Percentiles rank a stretch among this genome's conserved stretches.
Conservation (phyloP, 805 yeast genomes). For the Starmera dryadoides region DNA sequence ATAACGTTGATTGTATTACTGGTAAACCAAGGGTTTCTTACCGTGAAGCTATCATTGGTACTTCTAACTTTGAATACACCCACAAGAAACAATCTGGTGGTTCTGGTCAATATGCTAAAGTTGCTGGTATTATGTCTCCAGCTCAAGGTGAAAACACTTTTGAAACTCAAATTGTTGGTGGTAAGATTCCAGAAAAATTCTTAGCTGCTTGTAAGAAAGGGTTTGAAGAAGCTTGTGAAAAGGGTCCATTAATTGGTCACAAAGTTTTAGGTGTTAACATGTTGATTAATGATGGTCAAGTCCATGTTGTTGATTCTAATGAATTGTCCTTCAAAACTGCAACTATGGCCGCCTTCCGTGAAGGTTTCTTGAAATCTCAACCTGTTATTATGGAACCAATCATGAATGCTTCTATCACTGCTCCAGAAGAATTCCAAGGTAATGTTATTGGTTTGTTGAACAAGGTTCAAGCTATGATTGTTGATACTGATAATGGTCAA, state of each 20-base stretch:
- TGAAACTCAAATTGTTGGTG: conserved; percentile 89
- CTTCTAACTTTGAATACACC: conserved; percentile 81
- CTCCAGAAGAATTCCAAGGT: conserved; percentile 97
- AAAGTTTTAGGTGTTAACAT: conserved; percentile 87
- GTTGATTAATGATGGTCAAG: conserved; percentile 95
- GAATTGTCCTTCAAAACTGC: conserved; percentile 95
- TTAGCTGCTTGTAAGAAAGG: conserved; percentile 92
- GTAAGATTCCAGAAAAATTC: conserved; percentile 93
- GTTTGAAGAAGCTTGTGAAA: conserved; percentile 87
- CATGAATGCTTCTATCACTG: conserved; percentile 87
- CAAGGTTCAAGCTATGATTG: conserved; percentile 86
- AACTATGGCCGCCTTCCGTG: conserved; percentile 83
- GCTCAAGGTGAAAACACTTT: conserved; percentile 65
- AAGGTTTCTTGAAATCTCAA: conserved; percentile 75
- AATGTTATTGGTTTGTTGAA: conserved; percentile 84
- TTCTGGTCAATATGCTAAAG: conserved; percentile 98
- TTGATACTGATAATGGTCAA: conserved; percentile 87
- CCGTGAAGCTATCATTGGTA: conserved; percentile 78
- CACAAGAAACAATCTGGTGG: conserved; percentile 99
- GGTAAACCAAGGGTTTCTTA: conserved; percentile 98
- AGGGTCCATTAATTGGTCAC: conserved; percentile 96
- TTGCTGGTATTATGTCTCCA: conserved; percentile 74
- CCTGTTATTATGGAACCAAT: conserved; percentile 95
- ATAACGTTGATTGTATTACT: conserved; percentile 88
- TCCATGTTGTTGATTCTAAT: conserved; percentile 94